Evolutionary conservation across 2,329 filamentous ascomycete species (phyloP).

Genomic region (Stagonosporopsis vannaccii): DNA sequence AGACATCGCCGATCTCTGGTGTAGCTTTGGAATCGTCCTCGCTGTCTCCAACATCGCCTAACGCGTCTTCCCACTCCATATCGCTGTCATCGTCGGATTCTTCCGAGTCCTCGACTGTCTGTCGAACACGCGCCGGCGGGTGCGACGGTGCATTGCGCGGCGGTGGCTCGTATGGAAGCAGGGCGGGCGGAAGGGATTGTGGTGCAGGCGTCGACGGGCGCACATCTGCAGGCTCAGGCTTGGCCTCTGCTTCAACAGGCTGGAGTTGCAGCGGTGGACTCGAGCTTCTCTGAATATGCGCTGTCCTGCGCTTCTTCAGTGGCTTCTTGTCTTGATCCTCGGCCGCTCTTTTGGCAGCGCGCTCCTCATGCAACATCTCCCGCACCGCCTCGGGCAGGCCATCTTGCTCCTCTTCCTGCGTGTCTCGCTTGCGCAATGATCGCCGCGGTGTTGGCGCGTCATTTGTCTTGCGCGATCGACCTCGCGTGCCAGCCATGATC

Average conservation of each 20-base stretch:
- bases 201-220: not conserved
- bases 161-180: slow-evolving; percentile 16
- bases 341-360: slow-evolving; percentile 37
- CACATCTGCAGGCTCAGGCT: not conserved
- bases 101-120: slow-evolving; percentile 54
- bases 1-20: slow-evolving; percentile 49
- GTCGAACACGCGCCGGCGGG: slow-evolving; percentile 42
- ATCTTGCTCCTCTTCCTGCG: slow-evolving; percentile 30
- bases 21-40: slow-evolving; percentile 33
- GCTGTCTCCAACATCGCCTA: slow-evolving; percentile 37
- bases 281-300: slow-evolving; percentile 12
- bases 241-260: not conserved
- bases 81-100: slow-evolving; percentile 67
- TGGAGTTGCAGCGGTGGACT: slow-evolving; percentile 9
- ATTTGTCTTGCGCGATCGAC: slow-evolving; percentile 30
- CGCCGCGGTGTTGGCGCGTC: slow-evolving; percentile 28
- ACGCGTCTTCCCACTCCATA: slow-evolving; percentile 67
- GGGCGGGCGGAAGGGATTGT: slow-evolving; percentile 17
- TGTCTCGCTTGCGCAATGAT: slow-evolving; percentile 33
- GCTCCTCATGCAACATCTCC: slow-evolving; percentile 55
- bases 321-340: slow-evolving; percentile 44
- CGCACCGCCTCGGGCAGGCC: slow-evolving; percentile 54
- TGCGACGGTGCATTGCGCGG: slow-evolving; percentile 14
- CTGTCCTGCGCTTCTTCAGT: slow-evolving; percentile 48
- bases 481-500: slow-evolving; percentile 40